Base-by-base conservation (phyloP, 768 basidiomycete species). In the Stropharia rugosoannulata region DNA sequence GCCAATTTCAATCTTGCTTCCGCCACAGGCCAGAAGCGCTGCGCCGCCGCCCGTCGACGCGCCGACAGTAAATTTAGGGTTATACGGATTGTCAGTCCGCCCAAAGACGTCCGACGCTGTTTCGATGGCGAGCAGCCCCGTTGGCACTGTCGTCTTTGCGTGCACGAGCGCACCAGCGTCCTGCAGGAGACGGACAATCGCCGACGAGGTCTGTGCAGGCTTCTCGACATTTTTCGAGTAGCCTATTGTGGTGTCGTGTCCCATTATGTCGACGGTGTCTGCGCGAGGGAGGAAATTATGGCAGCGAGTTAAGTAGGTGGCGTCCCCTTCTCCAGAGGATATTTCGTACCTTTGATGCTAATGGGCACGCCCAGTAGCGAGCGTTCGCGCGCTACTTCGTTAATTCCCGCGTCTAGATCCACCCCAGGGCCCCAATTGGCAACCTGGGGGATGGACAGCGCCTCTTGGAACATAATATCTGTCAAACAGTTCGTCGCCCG, bases 21-120 rank as follows among this genome's bases (percentile, higher is more conserved):
- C 87, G 1, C 85, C 83, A 47, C 79, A 74, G 0, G 87, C 87
- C 0, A 90, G 63, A 1, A 90, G 76, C 1, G 87, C 86, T 1
- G 77, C 81, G 54, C 89, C 89, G 8, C 89, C 89, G 0, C 88
- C 86, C 0, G 84, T 83, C 0, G 87, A 88, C 6, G 84, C 89
- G 13, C 88, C 88, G 5, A 77, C 70, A 9, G 77, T 75, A 56
- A 80, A 77, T 1, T 70, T 76, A 2, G 68, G 62, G 62, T 82
- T 83, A 67, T 86, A 78, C 0, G 87, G 87, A 62, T 90, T 90
- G 13, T 74, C 74, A 0, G 86, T 84, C 49, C 68, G 68, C 13
- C 87, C 87, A 64, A 81, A 89, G 7, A 87, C 68, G 54, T 86
- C 81, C 42, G 86, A 87, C 27, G 63, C 44, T 0, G 84, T 80